phyloP scores from a whole-genome alignment of 768 basidiomycete species.

The Leccinum pellstonianum region DNA sequence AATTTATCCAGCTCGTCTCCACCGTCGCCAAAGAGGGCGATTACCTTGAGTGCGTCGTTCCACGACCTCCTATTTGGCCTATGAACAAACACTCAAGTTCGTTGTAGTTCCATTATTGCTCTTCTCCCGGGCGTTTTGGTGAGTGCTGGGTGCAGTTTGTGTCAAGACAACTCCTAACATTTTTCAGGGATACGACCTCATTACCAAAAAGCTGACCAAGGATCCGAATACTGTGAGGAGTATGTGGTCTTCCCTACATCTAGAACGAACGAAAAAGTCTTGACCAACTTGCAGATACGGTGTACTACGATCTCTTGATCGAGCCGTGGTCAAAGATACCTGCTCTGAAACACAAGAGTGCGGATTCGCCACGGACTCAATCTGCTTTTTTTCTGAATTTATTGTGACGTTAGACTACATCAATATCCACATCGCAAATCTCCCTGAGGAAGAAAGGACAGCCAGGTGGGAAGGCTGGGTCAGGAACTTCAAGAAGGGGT shows the following conservation, averaged over 20 bases:
- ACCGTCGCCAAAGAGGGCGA: not conserved
- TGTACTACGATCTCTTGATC: slow-evolving; percentile 1
- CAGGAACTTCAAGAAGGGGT: not conserved
- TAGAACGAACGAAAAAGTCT: not conserved
- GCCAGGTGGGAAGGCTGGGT: not conserved
- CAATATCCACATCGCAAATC: not conserved
- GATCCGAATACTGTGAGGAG: slow-evolving; percentile 4
- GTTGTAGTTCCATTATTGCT: slow-evolving; percentile 1
- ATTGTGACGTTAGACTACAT: not conserved
- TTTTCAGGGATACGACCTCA: slow-evolving; percentile 1
- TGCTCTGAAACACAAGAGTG: not conserved
- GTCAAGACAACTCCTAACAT: not conserved
- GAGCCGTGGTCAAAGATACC: not conserved
- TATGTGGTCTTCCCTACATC: not conserved
- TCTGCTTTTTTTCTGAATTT: not conserved
- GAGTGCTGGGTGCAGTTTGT: not conserved
- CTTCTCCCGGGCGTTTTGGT: slow-evolving; percentile 9
- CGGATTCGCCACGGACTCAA: not conserved
- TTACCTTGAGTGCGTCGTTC: slow-evolving; percentile 10
- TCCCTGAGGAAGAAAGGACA: not conserved
- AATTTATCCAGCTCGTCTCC: not conserved
- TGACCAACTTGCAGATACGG: not conserved
- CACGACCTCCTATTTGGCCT: not conserved
- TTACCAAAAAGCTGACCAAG: not conserved
- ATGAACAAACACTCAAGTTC: not conserved